These are phyloP conservation scores for Fusarium domesticum DNA, from an alignment of 2,329 filamentous ascomycete species.

Conservation along the genomic window DNA sequence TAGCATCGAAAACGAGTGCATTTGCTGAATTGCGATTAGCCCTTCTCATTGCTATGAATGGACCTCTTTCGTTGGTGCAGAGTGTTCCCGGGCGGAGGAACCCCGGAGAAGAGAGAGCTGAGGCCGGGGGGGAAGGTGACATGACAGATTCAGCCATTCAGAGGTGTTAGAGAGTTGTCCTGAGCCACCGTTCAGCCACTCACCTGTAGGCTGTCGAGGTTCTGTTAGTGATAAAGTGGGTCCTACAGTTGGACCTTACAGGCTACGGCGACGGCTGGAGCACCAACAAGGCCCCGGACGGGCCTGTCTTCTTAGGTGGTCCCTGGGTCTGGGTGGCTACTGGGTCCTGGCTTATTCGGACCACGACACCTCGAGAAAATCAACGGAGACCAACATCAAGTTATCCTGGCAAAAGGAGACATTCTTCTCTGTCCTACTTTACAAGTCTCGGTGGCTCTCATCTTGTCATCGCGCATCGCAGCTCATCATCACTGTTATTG, in stretches of 20 bases:
- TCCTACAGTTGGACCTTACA: background rate
- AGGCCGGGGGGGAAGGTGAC: too few species aligned
- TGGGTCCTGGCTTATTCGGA: slow-evolving; percentile 38
- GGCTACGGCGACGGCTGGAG: slow-evolving; percentile 5
- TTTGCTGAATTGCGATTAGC: too few species aligned
- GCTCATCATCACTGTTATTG: background rate
- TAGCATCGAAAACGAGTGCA: too few species aligned
- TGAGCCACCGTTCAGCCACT: background rate
- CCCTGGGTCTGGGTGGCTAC: slow-evolving; percentile 16
- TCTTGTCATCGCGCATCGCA: background rate
- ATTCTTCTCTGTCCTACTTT: slow-evolving; percentile 23
- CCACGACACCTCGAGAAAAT: slow-evolving; percentile 41
- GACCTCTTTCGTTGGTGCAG: too few species aligned
- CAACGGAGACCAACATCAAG: slow-evolving; percentile 33
- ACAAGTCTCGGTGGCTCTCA: slow-evolving; percentile 7
- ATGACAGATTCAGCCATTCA: too few species aligned
- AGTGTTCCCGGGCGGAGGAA: too few species aligned
- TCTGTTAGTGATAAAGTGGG: background rate
- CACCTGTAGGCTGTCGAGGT: background rate
- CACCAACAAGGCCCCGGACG: slow-evolving; percentile 21
- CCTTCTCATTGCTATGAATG: too few species aligned
- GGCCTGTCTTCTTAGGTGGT: slow-evolving; percentile 11
- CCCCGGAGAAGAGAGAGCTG: slow-evolving; percentile 31
- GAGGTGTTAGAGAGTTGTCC: too few species aligned
- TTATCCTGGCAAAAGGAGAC: slow-evolving; percentile 31